Percentiles rank a stretch among this genome's conserved stretches.
These are phyloP conservation scores for Babesia caballi DNA, from an alignment of 169 alveolate species.

Conservation along the genomic window DNA sequence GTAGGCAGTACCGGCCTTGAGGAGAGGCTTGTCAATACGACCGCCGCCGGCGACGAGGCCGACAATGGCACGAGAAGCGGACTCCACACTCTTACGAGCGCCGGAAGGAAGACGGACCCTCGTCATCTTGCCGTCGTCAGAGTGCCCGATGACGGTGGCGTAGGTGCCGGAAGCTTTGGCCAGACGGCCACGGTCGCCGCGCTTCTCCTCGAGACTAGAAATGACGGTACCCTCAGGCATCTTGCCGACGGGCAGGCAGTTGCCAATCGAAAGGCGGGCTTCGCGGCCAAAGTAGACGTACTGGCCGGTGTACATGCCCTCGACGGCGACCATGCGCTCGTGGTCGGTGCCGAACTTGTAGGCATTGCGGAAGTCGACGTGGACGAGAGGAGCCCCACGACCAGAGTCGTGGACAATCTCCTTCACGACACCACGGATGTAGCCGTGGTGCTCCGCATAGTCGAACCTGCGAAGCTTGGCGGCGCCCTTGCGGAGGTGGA, in stretches of 20 bases:
- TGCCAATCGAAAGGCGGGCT: constrained; percentile 95
- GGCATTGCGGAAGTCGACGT: constrained; percentile 95
- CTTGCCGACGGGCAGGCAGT: constrained; percentile 93
- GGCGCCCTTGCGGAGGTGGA: constrained; percentile 93
- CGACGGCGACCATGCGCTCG: constrained; percentile 96
- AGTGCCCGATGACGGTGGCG: constrained; percentile 93
- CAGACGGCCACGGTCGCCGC: constrained; percentile 98
- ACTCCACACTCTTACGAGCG: constrained; percentile 90
- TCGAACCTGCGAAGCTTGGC: constrained; percentile 94
- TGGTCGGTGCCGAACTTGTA: constrained; percentile 91
- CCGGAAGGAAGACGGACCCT: constrained; percentile 98
- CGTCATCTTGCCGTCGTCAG: constrained; percentile 96
- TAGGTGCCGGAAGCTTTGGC: constrained; percentile 98
- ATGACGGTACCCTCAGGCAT: constrained; percentile 99
- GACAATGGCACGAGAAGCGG: constrained; percentile 93
- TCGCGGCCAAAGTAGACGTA: constrained; percentile 96
- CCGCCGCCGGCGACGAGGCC: constrained; percentile 99
- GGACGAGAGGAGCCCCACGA: constrained; percentile 98
- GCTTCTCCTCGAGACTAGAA: constrained; percentile 93
- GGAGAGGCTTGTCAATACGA: constrained; percentile 97
- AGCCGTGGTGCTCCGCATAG: constrained; percentile 90
- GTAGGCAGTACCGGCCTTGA: constrained; percentile 98
- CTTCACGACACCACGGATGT: constrained; percentile 96
- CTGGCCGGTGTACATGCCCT: constrained; percentile 98
- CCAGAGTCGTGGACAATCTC: constrained; percentile 99